A percentile compares a stretch with the other conserved stretches of the same genome.
These are phyloP conservation scores for Phytophthora sp. DNA, from an alignment of 352 stramenopile genomes.

Conservation along the genomic window DNA sequence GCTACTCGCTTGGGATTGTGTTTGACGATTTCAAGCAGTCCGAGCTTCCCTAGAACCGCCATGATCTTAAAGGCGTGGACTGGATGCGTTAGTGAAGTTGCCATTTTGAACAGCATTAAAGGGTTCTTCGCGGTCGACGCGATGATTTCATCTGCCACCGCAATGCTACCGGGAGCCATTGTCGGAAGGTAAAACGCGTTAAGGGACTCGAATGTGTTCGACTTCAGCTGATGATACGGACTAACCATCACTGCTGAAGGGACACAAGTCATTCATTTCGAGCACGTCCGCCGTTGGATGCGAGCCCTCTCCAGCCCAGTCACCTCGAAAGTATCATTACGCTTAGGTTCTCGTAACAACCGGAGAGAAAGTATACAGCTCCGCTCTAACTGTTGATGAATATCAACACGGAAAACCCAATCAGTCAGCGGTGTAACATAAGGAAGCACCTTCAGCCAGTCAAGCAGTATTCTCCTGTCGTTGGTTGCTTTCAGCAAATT, in stretches of 20 bases:
- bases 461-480: no score
- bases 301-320: no score
- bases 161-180: not conserved
- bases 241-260: not conserved
- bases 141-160: not conserved
- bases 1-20: not conserved
- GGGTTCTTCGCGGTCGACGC: not conserved
- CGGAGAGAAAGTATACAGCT: no score
- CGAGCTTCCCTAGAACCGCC: not conserved
- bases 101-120: constrained; percentile 5
- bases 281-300: no score
- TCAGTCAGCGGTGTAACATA: no score
- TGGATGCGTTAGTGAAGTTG: not conserved
- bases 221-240: not conserved
- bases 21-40: constrained; percentile 1
- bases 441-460: no score
- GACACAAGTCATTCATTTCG: not conserved
- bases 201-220: not conserved
- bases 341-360: no score
- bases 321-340: no score
- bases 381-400: no score
- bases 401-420: no score
- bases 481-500: no score
- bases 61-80: constrained; percentile 4
- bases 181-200: constrained; percentile 1